Evolutionary conservation across 768 basidiomycete species (phyloP).

Genomic region (Boletus sp.): DNA sequence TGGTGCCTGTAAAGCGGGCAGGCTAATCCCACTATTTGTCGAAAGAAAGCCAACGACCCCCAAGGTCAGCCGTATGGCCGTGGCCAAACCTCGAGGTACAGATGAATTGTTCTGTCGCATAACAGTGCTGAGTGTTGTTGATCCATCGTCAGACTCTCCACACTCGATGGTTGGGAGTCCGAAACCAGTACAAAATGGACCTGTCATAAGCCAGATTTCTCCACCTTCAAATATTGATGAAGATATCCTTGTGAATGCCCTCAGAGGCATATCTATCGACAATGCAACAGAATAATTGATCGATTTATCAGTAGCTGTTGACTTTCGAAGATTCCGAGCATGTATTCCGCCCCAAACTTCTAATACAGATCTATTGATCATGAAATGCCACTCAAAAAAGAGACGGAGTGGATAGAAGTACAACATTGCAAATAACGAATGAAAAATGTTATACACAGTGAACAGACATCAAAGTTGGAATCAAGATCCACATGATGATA

Average conservation of each 20-base stretch:
- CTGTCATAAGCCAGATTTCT: not conserved
- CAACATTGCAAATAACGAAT: too few species aligned
- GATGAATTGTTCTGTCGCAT: not conserved
- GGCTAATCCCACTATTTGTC: constrained; percentile 55
- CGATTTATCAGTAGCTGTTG: not conserved
- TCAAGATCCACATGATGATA: not conserved
- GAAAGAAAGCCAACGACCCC: constrained; percentile 36
- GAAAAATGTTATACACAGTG: not conserved
- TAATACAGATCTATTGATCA: not conserved
- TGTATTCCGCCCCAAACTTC: not conserved
- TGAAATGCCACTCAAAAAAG: not conserved
- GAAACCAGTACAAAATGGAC: not conserved
- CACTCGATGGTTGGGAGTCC: not conserved
- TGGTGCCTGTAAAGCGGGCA: constrained; percentile 61
- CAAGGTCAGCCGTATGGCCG: constrained; percentile 44
- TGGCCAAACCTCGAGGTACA: constrained; percentile 45
- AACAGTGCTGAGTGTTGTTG: not conserved
- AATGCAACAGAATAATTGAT: not conserved
- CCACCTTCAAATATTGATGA: not conserved
- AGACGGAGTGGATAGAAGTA: too few species aligned
- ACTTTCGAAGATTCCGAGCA: not conserved
- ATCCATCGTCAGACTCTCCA: constrained; percentile 19
- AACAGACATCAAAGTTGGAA: not conserved
- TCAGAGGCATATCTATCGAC: constrained; percentile 14
- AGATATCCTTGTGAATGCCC: constrained; percentile 12